These are phyloP conservation scores for Barbarea vulgaris DNA, from an alignment of 345 rosid genomes.

Conservation along the genomic window DNA sequence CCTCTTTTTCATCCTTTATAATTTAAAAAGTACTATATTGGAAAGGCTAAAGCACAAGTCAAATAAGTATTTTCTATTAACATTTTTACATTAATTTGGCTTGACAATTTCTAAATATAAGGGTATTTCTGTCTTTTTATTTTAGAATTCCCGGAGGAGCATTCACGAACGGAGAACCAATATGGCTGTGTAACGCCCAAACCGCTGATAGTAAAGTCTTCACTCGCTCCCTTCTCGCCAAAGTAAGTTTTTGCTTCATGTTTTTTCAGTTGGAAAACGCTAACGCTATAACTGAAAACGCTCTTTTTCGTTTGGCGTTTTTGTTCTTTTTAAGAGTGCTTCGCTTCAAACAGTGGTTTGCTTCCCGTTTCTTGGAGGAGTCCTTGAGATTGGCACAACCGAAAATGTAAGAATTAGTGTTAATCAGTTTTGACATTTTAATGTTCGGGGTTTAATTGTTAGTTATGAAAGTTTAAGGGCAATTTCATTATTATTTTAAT, in stretches of 20 bases:
- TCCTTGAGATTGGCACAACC: slow-evolving; percentile 81
- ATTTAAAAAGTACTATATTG: neutral
- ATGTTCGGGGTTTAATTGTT: neutral
- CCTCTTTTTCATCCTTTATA: neutral
- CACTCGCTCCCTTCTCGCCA: slow-evolving; percentile 90
- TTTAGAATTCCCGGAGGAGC: slow-evolving; percentile 85
- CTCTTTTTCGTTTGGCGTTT: slow-evolving; percentile 16
- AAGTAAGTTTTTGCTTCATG: slow-evolving; percentile 52
- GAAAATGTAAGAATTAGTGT: slow-evolving; percentile 61
- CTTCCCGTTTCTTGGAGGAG: slow-evolving; percentile 81
- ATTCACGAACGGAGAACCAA: slow-evolving; percentile 54
- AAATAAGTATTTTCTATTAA: neutral
- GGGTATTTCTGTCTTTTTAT: neutral
- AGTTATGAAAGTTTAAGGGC: neutral
- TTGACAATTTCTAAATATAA: neutral
- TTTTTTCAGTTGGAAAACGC: neutral
- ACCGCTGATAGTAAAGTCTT: slow-evolving; percentile 81
- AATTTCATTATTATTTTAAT: neutral
- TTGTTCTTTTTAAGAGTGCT: slow-evolving; percentile 65
- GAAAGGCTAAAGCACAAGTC: neutral
- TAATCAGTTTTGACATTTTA: neutral
- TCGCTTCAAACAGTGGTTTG: slow-evolving; percentile 73
- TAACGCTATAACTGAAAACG: slow-evolving; percentile 26
- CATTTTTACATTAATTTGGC: neutral
- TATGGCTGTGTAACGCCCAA: slow-evolving; percentile 88